Evolutionary conservation across 768 basidiomycete genomes (phyloP), one percentile per base, ranked within the genome.

Genomic region (Boletus speciosus): DNA sequence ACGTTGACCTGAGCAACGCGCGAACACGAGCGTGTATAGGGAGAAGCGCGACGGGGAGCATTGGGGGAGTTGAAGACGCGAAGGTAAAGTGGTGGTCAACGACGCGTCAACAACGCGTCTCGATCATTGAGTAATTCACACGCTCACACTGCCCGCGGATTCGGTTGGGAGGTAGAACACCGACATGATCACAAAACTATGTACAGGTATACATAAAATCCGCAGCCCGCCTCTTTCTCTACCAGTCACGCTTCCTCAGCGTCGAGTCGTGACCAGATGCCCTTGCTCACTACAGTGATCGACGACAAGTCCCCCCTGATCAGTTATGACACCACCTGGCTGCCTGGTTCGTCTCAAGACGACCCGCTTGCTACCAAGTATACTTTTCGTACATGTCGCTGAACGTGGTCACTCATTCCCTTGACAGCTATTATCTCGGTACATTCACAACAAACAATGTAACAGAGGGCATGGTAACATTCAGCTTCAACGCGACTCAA

Each of bases 1-100:
- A 87, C 0, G 85, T 88, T 15, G 88, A 74, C 44, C 90, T 84
- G 52, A 93, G 79, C 36, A 89, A 71, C 49, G 85, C 83, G 49
- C 86, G 84, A 35, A 81, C 82, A 52, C 86, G 86, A 80, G 81
- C 34, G 78, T 71, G 58, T 76, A 86, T 57, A 65, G 75, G 66
- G 75, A 75, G 61, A 47, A 74, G 61, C 55, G 71, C 53, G 38
- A 56, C 51, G 4, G 81, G 83, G 19, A 84, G 84, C 29, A 84
- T 82, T 39, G 81, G 74, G 32, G 84, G 83, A 23, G 87, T 86
- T 51, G 77, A 65, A 51, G 85, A 71, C 35, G 76, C 61, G 25
- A 82, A 67, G 39, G 70, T 64, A 25, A 76, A 67, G 78, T 66
- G 19, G 74, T 73, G 5, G 69, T 64, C n/a, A 77, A 66, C 57